Evolutionary conservation across 345 rosid genomes (phyloP), one percentile per base, ranked within the genome.

Genomic region (Aquilaria yunnanensis): DNA sequence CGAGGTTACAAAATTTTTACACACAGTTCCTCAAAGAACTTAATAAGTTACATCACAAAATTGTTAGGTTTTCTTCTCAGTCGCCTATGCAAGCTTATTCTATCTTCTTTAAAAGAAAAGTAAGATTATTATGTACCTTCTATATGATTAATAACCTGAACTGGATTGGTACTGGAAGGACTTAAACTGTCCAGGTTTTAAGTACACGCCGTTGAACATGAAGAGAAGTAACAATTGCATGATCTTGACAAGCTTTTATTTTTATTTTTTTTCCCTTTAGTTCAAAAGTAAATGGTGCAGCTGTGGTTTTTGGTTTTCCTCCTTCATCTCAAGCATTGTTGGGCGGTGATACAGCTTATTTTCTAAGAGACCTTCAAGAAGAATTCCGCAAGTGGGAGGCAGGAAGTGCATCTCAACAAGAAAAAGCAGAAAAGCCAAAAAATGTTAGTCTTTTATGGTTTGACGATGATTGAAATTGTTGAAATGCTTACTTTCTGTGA

Each of bases 341-440:
- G 23, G 23, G 72, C 68, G 68, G 61, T 66, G 69, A 72, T 72
- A 56, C 86, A 90, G 97, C 73, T 71, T 94, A 93, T 80, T 86
- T 93, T 72, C 83, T 93, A 63, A 86, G 71, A 74, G 99, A 93
- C 77, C 80, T 93, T 69, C 96, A 93, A 74, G 96, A 88, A 72
- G 99, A 93, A 77, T 93, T 67, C 67, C 87, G 59, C 54, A 88
- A 81, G 56, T 90, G 96, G 97, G 98, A 93, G 73, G 81, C 89
- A 23, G 23, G 1, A 12, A 85, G 70, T 72, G 81, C 79, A 14
- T 75, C 96, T 56, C 75, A 92, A 4, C 83, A 88, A 51, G 97
- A 86, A 60, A 60, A 82, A 72, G 96, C 97, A 0, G 90, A 85
- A 79, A 86, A 94, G 67, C 96, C 88, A 80, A 59, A 92, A 6